phyloP scores from a whole-genome alignment of 495 filamentous ascomycete genomes.

The Bathelium albidoporum region DNA sequence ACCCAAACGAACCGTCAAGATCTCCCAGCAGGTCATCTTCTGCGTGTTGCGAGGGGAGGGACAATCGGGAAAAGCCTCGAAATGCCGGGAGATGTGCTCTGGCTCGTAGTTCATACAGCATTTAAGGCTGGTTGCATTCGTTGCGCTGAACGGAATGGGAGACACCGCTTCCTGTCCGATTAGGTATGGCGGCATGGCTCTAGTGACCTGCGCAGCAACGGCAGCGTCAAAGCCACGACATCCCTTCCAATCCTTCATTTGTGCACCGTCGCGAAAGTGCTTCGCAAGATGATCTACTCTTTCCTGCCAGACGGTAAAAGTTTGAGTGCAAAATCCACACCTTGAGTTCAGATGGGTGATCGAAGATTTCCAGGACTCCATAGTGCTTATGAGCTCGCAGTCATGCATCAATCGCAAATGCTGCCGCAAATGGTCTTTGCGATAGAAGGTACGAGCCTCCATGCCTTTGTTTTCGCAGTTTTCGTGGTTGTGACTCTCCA shows the following conservation, averaged over 20 bases:
- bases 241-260: conserved; percentile 35
- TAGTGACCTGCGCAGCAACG: conserved; percentile 30
- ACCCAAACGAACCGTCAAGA: conserved; percentile 31
- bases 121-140: conserved; percentile 13
- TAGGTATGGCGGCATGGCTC: conserved; percentile 35
- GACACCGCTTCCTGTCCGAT: conserved; percentile 29
- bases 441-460: conserved; percentile 62
- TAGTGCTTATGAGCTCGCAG: conserved; percentile 49
- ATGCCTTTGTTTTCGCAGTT: conserved; percentile 55
- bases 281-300: conserved; percentile 32
- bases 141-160: conserved; percentile 31
- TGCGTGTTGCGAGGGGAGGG: neutral
- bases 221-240: conserved; percentile 30
- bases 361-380: conserved; percentile 56
- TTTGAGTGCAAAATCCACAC: conserved; percentile 32
- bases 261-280: conserved; percentile 32
- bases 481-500: conserved; percentile 61
- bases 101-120: conserved; percentile 3
- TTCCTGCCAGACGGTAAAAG: conserved; percentile 32
- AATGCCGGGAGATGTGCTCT: neutral
- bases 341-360: conserved; percentile 27
- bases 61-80: neutral
- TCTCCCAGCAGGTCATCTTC: conserved; percentile 32
- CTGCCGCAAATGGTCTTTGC: conserved; percentile 77
- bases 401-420: conserved; percentile 71